Percentiles rank a stretch among this genome's conserved stretches.
Evolutionary conservation across 2,329 filamentous ascomycete genomes (phyloP).

Genomic region (Penicillium sclerotiorum): DNA sequence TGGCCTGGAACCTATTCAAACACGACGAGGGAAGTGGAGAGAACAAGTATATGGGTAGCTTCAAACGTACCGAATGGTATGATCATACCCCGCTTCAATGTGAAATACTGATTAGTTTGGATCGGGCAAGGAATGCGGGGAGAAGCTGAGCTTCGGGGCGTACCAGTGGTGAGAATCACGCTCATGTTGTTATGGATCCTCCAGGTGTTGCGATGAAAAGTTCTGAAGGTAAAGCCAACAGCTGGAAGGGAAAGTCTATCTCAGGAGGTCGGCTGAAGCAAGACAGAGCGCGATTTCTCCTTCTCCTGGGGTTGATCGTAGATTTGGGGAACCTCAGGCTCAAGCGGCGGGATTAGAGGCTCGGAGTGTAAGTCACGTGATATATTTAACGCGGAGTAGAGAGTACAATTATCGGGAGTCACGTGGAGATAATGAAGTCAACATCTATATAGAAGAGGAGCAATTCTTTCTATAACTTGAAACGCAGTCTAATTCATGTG

Average conservation of each 20-base stretch:
- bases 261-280: too few species aligned
- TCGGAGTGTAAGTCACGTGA: too few species aligned
- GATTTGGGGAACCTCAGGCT: too few species aligned
- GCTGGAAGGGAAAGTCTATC: background rate
- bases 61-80: conserved; percentile 67
- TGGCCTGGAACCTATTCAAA: background rate
- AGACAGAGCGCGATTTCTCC: too few species aligned
- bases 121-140: conserved; percentile 23
- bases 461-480: too few species aligned
- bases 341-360: too few species aligned
- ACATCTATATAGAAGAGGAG: too few species aligned
- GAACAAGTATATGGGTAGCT: background rate
- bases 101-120: conserved; percentile 17
- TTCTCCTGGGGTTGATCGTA: too few species aligned
- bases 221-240: background rate
- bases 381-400: too few species aligned
- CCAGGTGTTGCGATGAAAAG: background rate
- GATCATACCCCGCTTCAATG: conserved; percentile 68
- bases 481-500: too few species aligned
- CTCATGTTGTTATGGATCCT: conserved; percentile 58
- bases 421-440: too few species aligned
- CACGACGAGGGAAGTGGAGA: background rate
- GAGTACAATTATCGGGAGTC: too few species aligned
- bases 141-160: conserved; percentile 25
- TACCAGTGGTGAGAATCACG: conserved; percentile 69